phyloP scores from a whole-genome alignment of 208 protist genomes.

The Acanthamoeba royreba region DNA sequence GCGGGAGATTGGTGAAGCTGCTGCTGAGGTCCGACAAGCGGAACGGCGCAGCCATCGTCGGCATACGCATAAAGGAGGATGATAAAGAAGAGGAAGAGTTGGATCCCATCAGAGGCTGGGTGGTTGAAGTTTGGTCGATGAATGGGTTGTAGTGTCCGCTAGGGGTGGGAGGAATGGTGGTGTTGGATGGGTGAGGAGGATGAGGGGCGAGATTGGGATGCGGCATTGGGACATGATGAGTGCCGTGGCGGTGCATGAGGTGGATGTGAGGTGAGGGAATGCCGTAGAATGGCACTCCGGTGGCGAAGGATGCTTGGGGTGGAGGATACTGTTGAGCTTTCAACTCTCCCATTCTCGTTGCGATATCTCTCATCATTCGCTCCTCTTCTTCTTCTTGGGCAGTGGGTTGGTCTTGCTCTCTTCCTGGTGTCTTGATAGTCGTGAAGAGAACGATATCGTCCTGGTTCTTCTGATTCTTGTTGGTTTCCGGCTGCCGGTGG shows the following conservation, averaged over 20 bases:
- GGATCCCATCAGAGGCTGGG: no score
- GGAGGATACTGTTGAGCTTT: background rate
- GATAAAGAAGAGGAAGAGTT: background rate
- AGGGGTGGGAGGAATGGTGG: no score
- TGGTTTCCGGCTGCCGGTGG: no score
- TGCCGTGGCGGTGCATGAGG: no score
- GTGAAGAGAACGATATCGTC: no score
- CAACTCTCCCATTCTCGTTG: background rate
- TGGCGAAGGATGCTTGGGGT: background rate
- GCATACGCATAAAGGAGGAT: background rate
- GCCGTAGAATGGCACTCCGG: background rate
- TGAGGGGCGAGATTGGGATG: no score
- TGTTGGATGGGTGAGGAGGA: no score
- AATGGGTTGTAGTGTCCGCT: background rate
- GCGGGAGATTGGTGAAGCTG: background rate
- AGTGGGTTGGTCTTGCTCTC: background rate
- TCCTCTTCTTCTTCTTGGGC: background rate
- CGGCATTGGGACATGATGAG: no score
- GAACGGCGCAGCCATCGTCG: background rate
- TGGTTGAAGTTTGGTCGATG: background rate
- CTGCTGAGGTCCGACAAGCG: background rate
- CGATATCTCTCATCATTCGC: background rate
- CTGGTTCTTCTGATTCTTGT: no score
- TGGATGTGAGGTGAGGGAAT: no score
- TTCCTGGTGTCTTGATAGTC: background rate